A percentile compares a stretch with the other conserved stretches of the same genome.
Evolutionary conservation across 768 basidiomycete genomes (phyloP).

Genomic region (Lactarius tabidus): DNA sequence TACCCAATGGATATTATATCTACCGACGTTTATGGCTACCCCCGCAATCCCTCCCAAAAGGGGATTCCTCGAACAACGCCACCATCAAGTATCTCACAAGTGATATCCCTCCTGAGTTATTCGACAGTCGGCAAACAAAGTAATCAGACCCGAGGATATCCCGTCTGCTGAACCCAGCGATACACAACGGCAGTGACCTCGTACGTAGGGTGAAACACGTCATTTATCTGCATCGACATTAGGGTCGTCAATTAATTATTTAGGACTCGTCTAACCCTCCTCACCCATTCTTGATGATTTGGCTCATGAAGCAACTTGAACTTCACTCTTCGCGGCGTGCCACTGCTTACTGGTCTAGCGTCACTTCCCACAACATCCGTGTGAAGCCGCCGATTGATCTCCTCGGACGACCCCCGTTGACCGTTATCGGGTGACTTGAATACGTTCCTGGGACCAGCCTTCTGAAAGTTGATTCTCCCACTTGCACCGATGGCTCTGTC

Average conservation of each 20-base stretch:
- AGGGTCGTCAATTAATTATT: background rate
- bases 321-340: background rate
- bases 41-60: background rate
- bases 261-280: background rate
- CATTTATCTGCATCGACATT: background rate
- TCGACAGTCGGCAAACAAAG: background rate
- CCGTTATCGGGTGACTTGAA: background rate
- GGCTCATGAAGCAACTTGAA: background rate
- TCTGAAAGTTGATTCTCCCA: background rate
- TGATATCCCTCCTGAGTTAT: background rate
- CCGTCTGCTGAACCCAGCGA: background rate
- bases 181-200: background rate
- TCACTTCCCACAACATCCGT: background rate
- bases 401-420: background rate
- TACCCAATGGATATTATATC: background rate
- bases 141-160: background rate
- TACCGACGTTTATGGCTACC: background rate
- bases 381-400: background rate
- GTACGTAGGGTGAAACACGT: background rate
- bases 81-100: background rate
- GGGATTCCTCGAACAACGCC: background rate
- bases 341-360: background rate
- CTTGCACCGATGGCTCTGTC: background rate
- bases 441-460: background rate
- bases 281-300: background rate